These are phyloP conservation scores for Trichosporon coremiiforme DNA, from an alignment of 1,284 basidiomycete genomes.

Conservation along the genomic window DNA sequence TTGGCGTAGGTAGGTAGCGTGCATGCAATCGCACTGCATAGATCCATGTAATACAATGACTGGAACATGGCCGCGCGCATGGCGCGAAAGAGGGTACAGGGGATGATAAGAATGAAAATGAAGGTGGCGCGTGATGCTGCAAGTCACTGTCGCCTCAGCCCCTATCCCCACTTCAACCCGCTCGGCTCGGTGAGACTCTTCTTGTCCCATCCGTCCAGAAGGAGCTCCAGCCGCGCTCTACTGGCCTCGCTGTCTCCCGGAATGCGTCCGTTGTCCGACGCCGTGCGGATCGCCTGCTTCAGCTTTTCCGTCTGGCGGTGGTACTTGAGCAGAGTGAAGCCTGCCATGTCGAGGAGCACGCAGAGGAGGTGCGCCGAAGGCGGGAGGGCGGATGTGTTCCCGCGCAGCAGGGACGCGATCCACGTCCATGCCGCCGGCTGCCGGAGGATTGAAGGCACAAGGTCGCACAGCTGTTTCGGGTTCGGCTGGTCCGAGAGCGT, in stretches of 20 bases:
- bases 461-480: conserved; percentile 54
- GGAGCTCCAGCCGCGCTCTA: conserved; percentile 38
- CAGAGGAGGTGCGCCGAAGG: conserved; percentile 48
- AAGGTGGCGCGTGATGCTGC: not conserved
- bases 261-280: conserved; percentile 39
- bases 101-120: not conserved
- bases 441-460: conserved; percentile 65
- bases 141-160: not conserved
- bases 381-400: conserved; percentile 34
- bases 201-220: conserved; percentile 35
- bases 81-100: not conserved
- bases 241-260: conserved; percentile 45
- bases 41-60: conserved; percentile 17
- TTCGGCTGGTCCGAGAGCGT: conserved; percentile 39
- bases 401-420: conserved; percentile 59
- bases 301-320: conserved; percentile 80
- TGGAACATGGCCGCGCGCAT: not conserved
- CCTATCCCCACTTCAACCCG: conserved; percentile 33
- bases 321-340: conserved; percentile 63
- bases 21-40: conserved; percentile 13
- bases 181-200: conserved; percentile 25
- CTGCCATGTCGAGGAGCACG: conserved; percentile 76
- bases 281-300: conserved; percentile 66
- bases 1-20: not conserved
- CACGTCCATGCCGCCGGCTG: conserved; percentile 67